Percentiles rank a stretch among this genome's conserved stretches.
phyloP scores from a whole-genome alignment of 2,329 filamentous ascomycete species.

The Metarhizium guizhouense region DNA sequence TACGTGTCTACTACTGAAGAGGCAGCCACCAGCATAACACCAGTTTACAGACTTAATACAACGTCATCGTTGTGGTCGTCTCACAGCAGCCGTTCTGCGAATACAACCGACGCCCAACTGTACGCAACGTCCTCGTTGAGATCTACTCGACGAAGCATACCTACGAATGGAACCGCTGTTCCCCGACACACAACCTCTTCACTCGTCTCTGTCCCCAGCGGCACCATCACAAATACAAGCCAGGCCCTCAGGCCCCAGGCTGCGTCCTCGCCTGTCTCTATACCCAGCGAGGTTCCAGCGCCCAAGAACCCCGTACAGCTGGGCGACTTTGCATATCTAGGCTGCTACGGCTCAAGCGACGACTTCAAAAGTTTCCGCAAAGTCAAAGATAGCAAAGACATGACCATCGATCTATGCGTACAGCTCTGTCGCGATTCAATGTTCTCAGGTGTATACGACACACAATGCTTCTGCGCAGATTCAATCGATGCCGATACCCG shows the following conservation, averaged over 20 bases:
- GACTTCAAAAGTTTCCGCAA: slow-evolving; percentile 26
- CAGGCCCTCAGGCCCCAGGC: not conserved
- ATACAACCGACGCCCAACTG: not conserved
- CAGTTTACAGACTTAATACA: not conserved
- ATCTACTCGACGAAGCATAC: not conserved
- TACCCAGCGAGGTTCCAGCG: slow-evolving; percentile 5
- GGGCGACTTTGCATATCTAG: slow-evolving; percentile 24
- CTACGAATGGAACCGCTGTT: not conserved
- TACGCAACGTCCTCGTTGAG: not conserved
- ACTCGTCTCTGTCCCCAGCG: not conserved
- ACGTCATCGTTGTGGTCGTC: not conserved
- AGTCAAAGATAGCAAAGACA: slow-evolving; percentile 19
- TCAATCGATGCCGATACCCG: slow-evolving; percentile 29
- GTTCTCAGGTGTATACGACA: slow-evolving; percentile 31
- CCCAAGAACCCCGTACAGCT: slow-evolving; percentile 23
- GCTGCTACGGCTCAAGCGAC: slow-evolving; percentile 32
- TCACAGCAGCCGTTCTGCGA: not conserved
- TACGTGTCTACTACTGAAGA: too few relatives aligned
- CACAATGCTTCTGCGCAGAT: slow-evolving; percentile 37
- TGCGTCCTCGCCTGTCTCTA: slow-evolving; percentile 4
- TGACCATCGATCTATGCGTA: slow-evolving; percentile 32
- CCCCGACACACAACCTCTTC: not conserved
- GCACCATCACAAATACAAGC: not conserved
- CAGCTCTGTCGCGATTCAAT: slow-evolving; percentile 23
- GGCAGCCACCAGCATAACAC: too few relatives aligned